Percentiles rank a stretch among this genome's conserved stretches.
phyloP scores from a whole-genome alignment of 2,329 filamentous ascomycete species.

The Cladosporium sp. region DNA sequence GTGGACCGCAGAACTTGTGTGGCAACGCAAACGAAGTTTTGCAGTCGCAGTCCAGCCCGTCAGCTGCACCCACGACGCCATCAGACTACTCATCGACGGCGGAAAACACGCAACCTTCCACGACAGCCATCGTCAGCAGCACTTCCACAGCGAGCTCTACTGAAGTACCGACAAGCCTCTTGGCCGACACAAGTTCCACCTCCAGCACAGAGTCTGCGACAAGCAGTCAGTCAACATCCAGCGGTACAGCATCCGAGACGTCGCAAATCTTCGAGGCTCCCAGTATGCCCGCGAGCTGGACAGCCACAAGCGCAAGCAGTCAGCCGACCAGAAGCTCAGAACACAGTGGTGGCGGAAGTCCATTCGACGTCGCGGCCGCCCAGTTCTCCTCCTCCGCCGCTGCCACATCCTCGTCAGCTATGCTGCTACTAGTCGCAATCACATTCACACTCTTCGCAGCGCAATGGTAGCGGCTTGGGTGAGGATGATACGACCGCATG shows the following conservation, averaged over 20 bases:
- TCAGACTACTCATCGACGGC: constrained; percentile 9
- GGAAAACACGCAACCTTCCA: constrained; percentile 18
- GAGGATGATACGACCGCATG: background rate
- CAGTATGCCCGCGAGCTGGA: constrained; percentile 21
- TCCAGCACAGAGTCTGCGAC: constrained; percentile 1
- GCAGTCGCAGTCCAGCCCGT: constrained; percentile 17
- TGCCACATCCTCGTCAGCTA: constrained; percentile 12
- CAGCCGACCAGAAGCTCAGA: constrained; percentile 36
- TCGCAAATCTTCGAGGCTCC: constrained; percentile 14
- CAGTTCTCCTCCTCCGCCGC: constrained; percentile 20
- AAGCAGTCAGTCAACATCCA: background rate
- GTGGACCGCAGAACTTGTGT: constrained; percentile 43
- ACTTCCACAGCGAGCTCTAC: constrained; percentile 24
- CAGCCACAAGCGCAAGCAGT: constrained; percentile 23
- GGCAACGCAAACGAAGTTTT: constrained; percentile 33
- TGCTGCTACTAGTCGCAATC: constrained; percentile 16
- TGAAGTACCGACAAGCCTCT: constrained; percentile 22
- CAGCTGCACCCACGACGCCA: constrained; percentile 19
- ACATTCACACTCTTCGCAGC: background rate
- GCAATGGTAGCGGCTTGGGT: constrained; percentile 2
- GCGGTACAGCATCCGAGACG: background rate
- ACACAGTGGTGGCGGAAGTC: constrained; percentile 46
- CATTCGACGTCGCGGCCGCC: constrained; percentile 41
- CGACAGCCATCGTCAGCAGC: constrained; percentile 15
- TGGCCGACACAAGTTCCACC: constrained; percentile 23